Evolutionary conservation across 768 basidiomycete species (phyloP), one percentile per base, ranked within the genome.

Genomic region (Termitomyces sp.): DNA sequence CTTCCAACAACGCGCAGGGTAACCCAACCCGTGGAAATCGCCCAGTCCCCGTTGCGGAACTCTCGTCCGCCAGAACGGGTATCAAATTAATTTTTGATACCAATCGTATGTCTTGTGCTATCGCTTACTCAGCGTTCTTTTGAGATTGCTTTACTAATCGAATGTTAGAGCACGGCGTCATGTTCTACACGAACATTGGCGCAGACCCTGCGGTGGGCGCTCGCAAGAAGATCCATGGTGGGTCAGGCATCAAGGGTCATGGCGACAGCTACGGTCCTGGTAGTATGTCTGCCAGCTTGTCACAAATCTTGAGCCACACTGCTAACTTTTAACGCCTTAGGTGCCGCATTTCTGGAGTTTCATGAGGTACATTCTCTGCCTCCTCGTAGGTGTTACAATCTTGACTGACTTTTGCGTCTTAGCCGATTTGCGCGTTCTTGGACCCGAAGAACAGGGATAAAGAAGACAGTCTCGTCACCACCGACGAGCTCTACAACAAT

Each of bases 151-250:
- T 23, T 23, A 19, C 38, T 26, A 43, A 52, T 48, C 23, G 19
- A 12, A 3, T 14, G 15, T 54, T 58, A 90, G 89, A 91, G 68
- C 80, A 78, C 9, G 88, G 88, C 12, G 77, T 87, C 38, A 89
- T 89, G 79, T 84, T 89, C 62, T 90, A 90, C 66, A 78, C 86
- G 3, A 83, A 85, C 64, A 81, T 79, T 49, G 70, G 80, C 53
- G 71, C 83, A 14, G 69, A 77, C 48, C 67, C 74, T 17, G 66
- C 70, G 17, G 76, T 74, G 15, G 82, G 79, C 15, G 80, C 82
- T 33, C 77, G 85, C 45, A 89, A 90, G 75, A 81, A 79, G 67
- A 85, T 88, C 37, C 89, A 91, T 63, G 87, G 88, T 17, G 87
- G 88, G 2, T 82, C 80, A n/a, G 87, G 87, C 23, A 69, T 72